Conservation (phyloP, 202 grass and related monocot species). For the Zoysia matrella region DNA sequence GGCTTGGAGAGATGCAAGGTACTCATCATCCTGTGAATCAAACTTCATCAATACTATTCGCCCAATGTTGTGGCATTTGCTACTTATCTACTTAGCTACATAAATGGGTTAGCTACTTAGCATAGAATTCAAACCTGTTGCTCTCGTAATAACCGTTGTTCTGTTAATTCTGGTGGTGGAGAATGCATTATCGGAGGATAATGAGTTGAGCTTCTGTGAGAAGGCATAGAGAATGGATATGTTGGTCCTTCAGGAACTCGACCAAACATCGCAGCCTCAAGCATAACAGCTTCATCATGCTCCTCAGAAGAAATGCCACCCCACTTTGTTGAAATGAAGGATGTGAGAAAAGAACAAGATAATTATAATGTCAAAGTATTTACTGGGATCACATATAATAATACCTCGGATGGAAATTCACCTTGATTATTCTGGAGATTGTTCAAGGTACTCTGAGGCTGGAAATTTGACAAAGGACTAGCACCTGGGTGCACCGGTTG, state of each 20-base stretch:
- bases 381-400: constrained; percentile 8
- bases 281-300: constrained; percentile 98
- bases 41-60: constrained; percentile 26
- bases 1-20: constrained; percentile 93
- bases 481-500: constrained; percentile 43
- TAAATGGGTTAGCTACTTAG: not conserved
- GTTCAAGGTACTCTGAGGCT: constrained; percentile 34
- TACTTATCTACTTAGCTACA: not conserved
- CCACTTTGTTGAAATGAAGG: constrained; percentile 67
- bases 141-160: constrained; percentile 85
- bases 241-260: constrained; percentile 72
- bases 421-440: constrained; percentile 49
- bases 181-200: constrained; percentile 49
- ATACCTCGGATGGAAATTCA: constrained; percentile 80
- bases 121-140: constrained; percentile 72
- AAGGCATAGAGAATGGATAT: constrained; percentile 67
- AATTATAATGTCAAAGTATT: constrained; percentile 15
- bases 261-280: constrained; percentile 99
- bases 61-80: constrained; percentile 25
- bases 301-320: constrained; percentile 95
- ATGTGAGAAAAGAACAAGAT: constrained; percentile 37
- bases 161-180: constrained; percentile 69
- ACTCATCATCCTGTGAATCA: constrained; percentile 85
- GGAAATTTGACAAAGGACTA: constrained; percentile 54
- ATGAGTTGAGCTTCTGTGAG: constrained; percentile 45